Evolutionary conservation across 2,329 filamentous ascomycete species (phyloP).

Genomic region (Paecilomyces sp.): DNA sequence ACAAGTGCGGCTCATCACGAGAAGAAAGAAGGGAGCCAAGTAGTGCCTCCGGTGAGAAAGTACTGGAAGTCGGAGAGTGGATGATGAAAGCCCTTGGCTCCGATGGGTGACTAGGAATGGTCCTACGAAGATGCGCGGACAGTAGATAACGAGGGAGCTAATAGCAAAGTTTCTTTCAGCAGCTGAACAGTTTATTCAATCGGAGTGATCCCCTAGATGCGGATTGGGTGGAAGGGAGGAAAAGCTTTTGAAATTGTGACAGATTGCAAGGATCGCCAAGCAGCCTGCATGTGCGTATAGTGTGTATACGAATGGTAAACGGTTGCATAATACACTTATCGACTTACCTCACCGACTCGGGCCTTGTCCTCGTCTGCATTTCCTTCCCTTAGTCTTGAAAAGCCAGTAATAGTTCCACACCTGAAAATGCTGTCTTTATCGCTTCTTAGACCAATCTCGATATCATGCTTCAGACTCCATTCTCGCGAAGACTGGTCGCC

Average conservation of each 20-base stretch:
- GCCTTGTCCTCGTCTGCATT: slow-evolving; percentile 15
- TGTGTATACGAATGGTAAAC: neutral
- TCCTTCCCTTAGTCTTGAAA: slow-evolving; percentile 21
- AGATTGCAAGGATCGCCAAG: neutral
- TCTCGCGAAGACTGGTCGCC: neutral
- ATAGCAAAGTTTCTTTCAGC: neutral
- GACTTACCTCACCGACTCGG: slow-evolving; percentile 23
- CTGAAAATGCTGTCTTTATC: slow-evolving; percentile 14
- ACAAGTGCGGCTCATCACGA: slow-evolving; percentile 7
- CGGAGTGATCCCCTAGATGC: neutral
- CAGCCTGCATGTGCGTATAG: neutral
- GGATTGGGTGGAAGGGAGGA: neutral
- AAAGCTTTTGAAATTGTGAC: slow-evolving; percentile 1
- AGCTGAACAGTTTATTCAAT: neutral
- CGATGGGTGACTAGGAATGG: slow-evolving; percentile 1
- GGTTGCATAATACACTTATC: neutral
- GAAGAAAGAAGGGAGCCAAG: slow-evolving; percentile 18
- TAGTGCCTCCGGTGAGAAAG: slow-evolving; percentile 23
- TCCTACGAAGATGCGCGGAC: slow-evolving; percentile 10
- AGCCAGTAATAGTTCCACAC: slow-evolving; percentile 22
- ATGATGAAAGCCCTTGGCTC: slow-evolving; percentile 25
- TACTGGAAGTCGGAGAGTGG: slow-evolving; percentile 20
- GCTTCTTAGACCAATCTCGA: slow-evolving; percentile 13
- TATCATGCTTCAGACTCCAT: slow-evolving; percentile 21
- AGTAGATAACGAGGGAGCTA: slow-evolving; percentile 25